Conservation (phyloP, 2,329 filamentous ascomycete species). For the Trichoderma sp. region DNA sequence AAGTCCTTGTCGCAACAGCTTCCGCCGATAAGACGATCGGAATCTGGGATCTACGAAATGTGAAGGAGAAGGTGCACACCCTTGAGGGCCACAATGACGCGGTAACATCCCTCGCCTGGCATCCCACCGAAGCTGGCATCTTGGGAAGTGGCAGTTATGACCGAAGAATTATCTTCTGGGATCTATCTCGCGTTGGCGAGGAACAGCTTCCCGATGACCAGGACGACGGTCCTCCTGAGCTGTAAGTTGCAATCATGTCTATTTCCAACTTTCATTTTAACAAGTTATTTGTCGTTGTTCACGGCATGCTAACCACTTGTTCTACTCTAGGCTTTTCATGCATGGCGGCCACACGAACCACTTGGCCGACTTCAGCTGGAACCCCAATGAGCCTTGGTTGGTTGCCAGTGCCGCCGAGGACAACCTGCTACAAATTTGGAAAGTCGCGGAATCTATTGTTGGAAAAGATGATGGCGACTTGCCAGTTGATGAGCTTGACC, state of each 20-base stretch:
- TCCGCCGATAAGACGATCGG: constrained; percentile 95
- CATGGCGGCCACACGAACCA: constrained; percentile 98
- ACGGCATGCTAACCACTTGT: constrained; percentile 30
- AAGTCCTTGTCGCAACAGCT: constrained; percentile 87
- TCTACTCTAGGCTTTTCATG: constrained; percentile 77
- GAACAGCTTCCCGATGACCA: constrained; percentile 94
- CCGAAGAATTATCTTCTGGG: constrained; percentile 94
- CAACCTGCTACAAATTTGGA: constrained; percentile 95
- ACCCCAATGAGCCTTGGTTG: constrained; percentile 94
- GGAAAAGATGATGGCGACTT: constrained; percentile 76
- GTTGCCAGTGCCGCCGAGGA: constrained; percentile 95
- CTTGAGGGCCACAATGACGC: constrained; percentile 86
- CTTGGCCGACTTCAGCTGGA: constrained; percentile 97
- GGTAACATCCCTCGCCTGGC: constrained; percentile 92
- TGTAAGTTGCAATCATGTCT: constrained; percentile 61
- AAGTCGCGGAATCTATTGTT: constrained; percentile 80
- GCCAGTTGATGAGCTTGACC: constrained; percentile 76
- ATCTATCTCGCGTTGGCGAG: constrained; percentile 86
- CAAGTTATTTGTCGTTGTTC: neutral
- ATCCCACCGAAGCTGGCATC: constrained; percentile 86
- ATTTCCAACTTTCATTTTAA: neutral
- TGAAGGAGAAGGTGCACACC: constrained; percentile 86
- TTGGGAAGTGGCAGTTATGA: constrained; percentile 93
- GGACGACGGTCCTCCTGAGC: constrained; percentile 91
- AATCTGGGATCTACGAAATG: constrained; percentile 91